Conservation (phyloP, 305 asterid genomes). For the Fraxinus sp. region DNA sequence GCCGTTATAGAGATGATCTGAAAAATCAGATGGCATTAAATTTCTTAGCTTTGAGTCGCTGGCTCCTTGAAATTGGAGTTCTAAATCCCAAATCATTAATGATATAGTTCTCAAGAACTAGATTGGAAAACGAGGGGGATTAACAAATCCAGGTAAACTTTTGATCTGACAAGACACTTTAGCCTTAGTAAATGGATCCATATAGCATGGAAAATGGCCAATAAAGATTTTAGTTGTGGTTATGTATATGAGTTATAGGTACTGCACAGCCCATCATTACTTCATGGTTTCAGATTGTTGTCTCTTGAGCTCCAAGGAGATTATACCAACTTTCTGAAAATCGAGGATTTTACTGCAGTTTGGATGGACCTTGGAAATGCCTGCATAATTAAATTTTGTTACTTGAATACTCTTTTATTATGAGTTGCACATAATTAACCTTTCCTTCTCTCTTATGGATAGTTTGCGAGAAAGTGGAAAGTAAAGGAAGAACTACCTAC, state of each 20-base stretch:
- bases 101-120: background rate
- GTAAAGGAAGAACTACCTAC: constrained; percentile 61
- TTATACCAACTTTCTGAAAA: background rate
- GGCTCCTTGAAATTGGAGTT: background rate
- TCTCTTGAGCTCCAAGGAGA: background rate
- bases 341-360: background rate
- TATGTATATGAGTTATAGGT: background rate
- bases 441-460: constrained; percentile 26
- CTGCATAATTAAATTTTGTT: background rate
- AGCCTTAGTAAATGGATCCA: background rate
- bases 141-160: background rate
- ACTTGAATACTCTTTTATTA: background rate
- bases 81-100: background rate
- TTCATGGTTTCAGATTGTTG: background rate
- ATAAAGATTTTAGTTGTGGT: background rate
- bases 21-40: background rate
- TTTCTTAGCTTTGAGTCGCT: background rate
- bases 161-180: background rate
- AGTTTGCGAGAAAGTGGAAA: constrained; percentile 67
- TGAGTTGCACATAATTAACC: constrained; percentile 21
- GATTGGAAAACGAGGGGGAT: background rate
- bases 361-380: background rate
- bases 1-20: background rate
- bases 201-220: background rate
- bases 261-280: background rate